Base-by-base conservation (phyloP, 2,329 filamentous ascomycete genomes). In the Diaporthe ilicicola region DNA sequence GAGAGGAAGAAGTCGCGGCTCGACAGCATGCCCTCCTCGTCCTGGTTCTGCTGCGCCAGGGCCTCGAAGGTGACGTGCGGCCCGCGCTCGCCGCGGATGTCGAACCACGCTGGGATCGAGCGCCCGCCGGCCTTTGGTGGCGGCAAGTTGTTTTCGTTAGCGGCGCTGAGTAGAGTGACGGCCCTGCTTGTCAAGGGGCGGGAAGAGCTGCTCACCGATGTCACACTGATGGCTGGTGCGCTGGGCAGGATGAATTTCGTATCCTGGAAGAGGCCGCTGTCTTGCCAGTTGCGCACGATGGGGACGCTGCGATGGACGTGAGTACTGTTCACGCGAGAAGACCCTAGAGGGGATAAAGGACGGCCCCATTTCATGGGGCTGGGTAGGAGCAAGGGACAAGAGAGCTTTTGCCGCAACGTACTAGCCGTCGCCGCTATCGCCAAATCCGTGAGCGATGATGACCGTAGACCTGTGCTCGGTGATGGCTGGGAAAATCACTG, bases 191-290 rank as follows among this genome's bases (percentile, higher is more conserved):
- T n/a, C 13, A 51, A 15, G 27, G 39, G 37, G 27, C 27, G 5
- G 15, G 15, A 13, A 15, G 17, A 22, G 24, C n/a, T 48, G 42
- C 59, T 64, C 10, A 66, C 68, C 24, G 62, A 59, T 15, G 69
- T 61, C 3, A 70, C 61, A 32, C 54, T 54, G 12, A 70, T 51
- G 5, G 42, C 2, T 4, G 62, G 62, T 2, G 69, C 69, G 37
- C 44, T 59, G 4, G 69, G 54, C 19, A 67, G 69, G 44, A 70
- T 53, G 62, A 70, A 70, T 27, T 70, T 70, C 12, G 62, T 70
- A 34, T 70, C 69, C 34, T 54, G 53, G 69, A 70, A 70, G 6
- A 70, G 44, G 42, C 69, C 62, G 7, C 44, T 51, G 13, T 61
- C 44, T 15, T 70, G 69, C 69, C 62, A 70, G 42, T 29, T 44